These are phyloP conservation scores for Rhodamnia rubescens DNA, from an alignment of 345 rosid genomes.

Conservation along the genomic window DNA sequence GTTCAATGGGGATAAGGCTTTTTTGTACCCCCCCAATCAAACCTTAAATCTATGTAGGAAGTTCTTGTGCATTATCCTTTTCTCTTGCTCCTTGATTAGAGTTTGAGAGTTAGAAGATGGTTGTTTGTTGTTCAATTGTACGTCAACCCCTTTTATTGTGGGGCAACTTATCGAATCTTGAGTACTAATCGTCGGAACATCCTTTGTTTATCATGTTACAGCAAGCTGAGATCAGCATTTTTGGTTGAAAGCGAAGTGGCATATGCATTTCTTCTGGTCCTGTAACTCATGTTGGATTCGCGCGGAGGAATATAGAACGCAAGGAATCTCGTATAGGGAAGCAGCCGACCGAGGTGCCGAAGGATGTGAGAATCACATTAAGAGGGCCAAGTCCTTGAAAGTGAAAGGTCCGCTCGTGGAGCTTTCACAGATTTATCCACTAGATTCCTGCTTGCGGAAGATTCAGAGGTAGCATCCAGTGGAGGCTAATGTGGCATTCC, in stretches of 20 bases:
- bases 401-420: conserved; percentile 91
- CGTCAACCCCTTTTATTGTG: too few relatives aligned
- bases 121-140: too few relatives aligned
- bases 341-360: conserved; percentile 65
- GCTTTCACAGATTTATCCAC: conserved; percentile 53
- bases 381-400: conserved; percentile 52
- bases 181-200: not conserved
- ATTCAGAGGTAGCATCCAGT: too few relatives aligned
- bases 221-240: conserved; percentile 56
- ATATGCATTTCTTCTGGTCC: conserved; percentile 23
- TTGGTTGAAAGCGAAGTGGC: conserved; percentile 42
- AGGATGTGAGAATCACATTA: conserved; percentile 52
- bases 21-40: too few relatives aligned
- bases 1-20: too few relatives aligned
- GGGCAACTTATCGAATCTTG: too few relatives aligned
- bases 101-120: not conserved
- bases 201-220: conserved; percentile 3
- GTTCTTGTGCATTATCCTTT: not conserved
- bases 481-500: too few relatives aligned
- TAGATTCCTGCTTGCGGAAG: too few relatives aligned
- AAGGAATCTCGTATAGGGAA: conserved; percentile 93
- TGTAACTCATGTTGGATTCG: conserved; percentile 21
- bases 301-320: conserved; percentile 45
- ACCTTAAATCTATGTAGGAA: too few relatives aligned
- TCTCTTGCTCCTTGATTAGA: not conserved